Evolutionary conservation across 2,329 filamentous ascomycete genomes (phyloP), one percentile per base, ranked within the genome.

Genomic region (Nemania serpens): DNA sequence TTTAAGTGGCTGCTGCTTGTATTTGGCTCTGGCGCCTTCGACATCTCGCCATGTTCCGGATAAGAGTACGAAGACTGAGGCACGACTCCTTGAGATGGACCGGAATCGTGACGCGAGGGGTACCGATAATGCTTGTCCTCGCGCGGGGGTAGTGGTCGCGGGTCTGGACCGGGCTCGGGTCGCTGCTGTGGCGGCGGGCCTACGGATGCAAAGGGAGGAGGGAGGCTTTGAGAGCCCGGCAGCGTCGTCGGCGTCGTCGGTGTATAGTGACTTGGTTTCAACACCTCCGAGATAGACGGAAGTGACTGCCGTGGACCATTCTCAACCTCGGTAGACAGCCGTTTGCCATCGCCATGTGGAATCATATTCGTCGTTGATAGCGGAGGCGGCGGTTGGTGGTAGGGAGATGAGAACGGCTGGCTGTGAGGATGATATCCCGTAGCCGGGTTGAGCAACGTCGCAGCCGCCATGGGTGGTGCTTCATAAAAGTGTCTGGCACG

Each of bases 261-360:
- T 13, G 73, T 68, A 56, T 71, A 74, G 34, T 69, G 66, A 42
- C 47, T 68, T 2, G 69, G 66, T 39, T 74, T 75, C 61, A 75
- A 73, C 9, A 74, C 71, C 51, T 74, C 72, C 20, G 72, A 73
- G 63, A 74, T 66, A 10, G 73, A 74, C n/a, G 73, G 72, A n/a
- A 74, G 70, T 15, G 71, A 73, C 51, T 74, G 73, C 41, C 71
- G 64, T 42, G 70, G 67, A 18, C 63, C 60, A 18, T 66, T 62
- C 17, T 73, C 71, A 41, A 63, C 48, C 39, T 74, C 72, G n/a
- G 63, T 69, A 15, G 70, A 63, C 13, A 69, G 54, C 55, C 70
- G 69, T 59, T 73, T 68, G 49, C 63, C 66, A 33, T 73, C 73
- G 1, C 56, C 62, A 7, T 66, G 66, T 2, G 71, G 62, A 50